Percentiles rank a stretch among this genome's conserved stretches.
These are phyloP conservation scores for Dalbergia cochinchinensis DNA, from an alignment of 306 rosid species.

Conservation along the genomic window DNA sequence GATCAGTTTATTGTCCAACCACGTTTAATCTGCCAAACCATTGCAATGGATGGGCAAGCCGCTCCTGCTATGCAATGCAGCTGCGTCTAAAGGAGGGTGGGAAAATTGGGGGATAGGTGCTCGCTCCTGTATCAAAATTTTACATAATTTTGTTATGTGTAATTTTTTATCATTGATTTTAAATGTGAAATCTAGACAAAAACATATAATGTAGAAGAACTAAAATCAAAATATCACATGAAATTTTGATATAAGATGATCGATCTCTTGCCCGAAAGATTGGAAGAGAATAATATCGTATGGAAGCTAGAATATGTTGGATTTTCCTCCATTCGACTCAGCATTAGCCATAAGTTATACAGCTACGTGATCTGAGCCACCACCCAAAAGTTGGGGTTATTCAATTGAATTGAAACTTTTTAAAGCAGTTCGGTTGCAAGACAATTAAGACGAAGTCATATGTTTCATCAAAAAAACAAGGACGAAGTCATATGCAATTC, in stretches of 20 bases:
- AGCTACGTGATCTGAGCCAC: background rate
- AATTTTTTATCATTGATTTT: no score
- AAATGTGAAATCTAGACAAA: no score
- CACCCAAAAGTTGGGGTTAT: background rate
- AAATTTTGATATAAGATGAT: no score
- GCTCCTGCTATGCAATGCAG: background rate
- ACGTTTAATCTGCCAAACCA: conserved; percentile 5
- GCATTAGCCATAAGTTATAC: background rate
- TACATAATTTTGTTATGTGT: no score
- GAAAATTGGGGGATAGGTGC: background rate
- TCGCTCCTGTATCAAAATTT: no score
- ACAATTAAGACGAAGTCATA: background rate
- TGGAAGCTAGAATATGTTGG: background rate
- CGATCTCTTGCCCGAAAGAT: no score
- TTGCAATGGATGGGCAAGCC: background rate
- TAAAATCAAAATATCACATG: no score
- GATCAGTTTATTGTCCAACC: background rate
- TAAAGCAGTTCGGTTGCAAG: background rate
- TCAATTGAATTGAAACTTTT: conserved; percentile 9
- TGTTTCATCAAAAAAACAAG: no score
- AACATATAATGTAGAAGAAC: no score
- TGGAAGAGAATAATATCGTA: background rate
- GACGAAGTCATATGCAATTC: background rate
- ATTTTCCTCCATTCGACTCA: no score
- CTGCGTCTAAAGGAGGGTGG: no score